These are phyloP conservation scores for Phytomonas francai DNA, from an alignment of 208 protist genomes.

Conservation along the genomic window DNA sequence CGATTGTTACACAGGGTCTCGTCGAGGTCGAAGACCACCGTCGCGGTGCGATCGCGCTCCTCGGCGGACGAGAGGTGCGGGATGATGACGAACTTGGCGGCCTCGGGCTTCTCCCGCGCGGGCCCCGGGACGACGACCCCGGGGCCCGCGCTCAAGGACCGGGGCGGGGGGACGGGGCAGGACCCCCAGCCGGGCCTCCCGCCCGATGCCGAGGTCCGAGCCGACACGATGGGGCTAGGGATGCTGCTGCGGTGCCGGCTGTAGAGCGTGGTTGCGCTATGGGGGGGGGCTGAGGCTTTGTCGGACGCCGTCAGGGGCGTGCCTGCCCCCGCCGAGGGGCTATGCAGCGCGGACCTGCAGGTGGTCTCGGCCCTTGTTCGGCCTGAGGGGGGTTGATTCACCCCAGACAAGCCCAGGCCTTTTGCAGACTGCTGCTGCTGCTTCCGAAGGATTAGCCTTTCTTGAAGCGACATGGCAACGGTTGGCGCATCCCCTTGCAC, in stretches of 20 bases:
- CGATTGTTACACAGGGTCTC: conserved; percentile 89
- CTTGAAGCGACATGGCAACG: not conserved
- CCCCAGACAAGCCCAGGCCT: not conserved
- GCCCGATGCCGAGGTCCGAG: not conserved
- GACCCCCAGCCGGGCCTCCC: not conserved
- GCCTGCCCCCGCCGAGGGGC: not conserved
- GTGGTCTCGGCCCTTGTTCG: not conserved
- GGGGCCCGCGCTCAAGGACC: not conserved
- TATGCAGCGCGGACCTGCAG: not conserved
- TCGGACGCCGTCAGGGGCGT: not conserved
- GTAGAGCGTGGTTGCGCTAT: not conserved
- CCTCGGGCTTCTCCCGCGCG: not conserved
- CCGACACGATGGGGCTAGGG: not conserved
- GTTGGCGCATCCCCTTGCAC: not conserved
- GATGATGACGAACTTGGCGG: conserved; percentile 20
- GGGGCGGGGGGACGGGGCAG: not conserved
- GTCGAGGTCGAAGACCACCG: conserved; percentile 88
- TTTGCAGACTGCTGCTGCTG: not conserved
- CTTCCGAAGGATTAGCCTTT: not conserved
- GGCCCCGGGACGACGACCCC: not conserved
- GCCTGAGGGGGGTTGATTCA: not conserved
- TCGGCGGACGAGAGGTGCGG: conserved; percentile 24
- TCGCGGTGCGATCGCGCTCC: conserved; percentile 56
- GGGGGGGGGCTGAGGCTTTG: not conserved
- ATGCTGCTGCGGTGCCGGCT: not conserved